Base-by-base conservation (phyloP, 805 yeast genomes). In the Zygotorulaspora sp. region DNA sequence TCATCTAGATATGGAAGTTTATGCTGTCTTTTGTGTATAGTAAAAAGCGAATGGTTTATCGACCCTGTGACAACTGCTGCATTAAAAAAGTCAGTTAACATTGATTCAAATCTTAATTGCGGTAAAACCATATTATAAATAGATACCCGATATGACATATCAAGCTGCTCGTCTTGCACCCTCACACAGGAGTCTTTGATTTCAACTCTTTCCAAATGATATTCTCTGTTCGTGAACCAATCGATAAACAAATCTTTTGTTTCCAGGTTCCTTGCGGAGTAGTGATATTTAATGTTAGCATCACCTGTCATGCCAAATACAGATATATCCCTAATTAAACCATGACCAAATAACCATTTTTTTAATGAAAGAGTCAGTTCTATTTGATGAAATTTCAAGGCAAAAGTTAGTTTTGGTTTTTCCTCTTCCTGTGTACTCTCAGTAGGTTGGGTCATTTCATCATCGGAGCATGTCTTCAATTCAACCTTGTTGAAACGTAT, bases 301-400 rank as follows among this genome's bases (percentile, higher is more conserved):
- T 79, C 79, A 5, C 98, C 97, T 22, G 90, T 71, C 50, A 90
- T 68, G 0, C 97, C 97, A 45, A 74, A 77, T 18, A 89, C 71
- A 40, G 83, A 86, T 44, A 87, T 73, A 37, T 78, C 83, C 40
- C 87, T 80, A 18, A 92, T 68, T 13, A 90, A 75, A 1, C 98
- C 98, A 29, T 76, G 72, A 0, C 96, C 94, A 44, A 82, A 74
- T 41, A 90, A 68, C 96, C 97, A 90, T 53, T 87, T 85, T 38
- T 72, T 68, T 51, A 92, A 76, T 7, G 94, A 83, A 13, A 90
- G 65, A 1, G 94, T 80, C 11, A 92, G 72, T 41, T 82, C 82
- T 10, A 89, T 76, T 43, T 82, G 81, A 42, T 89, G 95, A 14
- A 90, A 77, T 1, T 83, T 77, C 26, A 92, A 61, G 53, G 86